Percentiles rank a stretch among this genome's conserved stretches.
Conservation (phyloP, 1,139 yeast species). For the Zygotorulaspora mrakii region DNA sequence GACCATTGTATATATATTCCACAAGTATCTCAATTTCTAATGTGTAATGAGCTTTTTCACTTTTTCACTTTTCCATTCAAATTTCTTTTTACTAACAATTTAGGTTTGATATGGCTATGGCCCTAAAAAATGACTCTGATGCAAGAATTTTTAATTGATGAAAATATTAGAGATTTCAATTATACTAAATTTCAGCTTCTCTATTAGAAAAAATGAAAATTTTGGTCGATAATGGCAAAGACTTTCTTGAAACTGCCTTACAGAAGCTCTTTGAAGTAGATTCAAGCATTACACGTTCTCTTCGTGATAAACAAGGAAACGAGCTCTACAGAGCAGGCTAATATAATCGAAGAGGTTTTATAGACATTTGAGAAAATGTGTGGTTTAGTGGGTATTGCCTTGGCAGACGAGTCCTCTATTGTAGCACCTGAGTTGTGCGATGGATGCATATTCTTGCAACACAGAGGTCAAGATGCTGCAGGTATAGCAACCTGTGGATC, state of each 20-base stretch:
- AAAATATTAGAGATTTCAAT: slow-evolving; percentile 1
- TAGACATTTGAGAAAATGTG: slow-evolving; percentile 54
- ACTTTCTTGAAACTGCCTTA: slow-evolving; percentile 1
- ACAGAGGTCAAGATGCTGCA: slow-evolving; percentile 99
- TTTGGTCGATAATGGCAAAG: not conserved
- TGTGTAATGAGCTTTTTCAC: too few relatives aligned
- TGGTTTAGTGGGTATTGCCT: slow-evolving; percentile 86
- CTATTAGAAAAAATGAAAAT: not conserved
- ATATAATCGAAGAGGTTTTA: not conserved
- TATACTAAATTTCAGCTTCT: not conserved
- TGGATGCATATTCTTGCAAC: slow-evolving; percentile 91
- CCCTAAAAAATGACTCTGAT: slow-evolving; percentile 9
- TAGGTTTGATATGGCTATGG: not conserved
- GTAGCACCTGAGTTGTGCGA: slow-evolving; percentile 91
- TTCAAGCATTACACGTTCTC: not conserved
- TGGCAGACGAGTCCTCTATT: slow-evolving; percentile 66
- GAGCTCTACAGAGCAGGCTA: not conserved
- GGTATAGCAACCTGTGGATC: slow-evolving; percentile 96
- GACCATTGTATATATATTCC: not conserved
- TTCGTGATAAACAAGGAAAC: not conserved
- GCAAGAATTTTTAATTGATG: slow-evolving; percentile 1
- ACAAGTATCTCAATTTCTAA: too few relatives aligned
- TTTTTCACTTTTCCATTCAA: not conserved
- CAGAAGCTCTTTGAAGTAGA: slow-evolving; percentile 2
- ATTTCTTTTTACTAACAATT: not conserved